phyloP scores from a whole-genome alignment of 106 monocot genomes.

The Platanthera zijinensis region DNA sequence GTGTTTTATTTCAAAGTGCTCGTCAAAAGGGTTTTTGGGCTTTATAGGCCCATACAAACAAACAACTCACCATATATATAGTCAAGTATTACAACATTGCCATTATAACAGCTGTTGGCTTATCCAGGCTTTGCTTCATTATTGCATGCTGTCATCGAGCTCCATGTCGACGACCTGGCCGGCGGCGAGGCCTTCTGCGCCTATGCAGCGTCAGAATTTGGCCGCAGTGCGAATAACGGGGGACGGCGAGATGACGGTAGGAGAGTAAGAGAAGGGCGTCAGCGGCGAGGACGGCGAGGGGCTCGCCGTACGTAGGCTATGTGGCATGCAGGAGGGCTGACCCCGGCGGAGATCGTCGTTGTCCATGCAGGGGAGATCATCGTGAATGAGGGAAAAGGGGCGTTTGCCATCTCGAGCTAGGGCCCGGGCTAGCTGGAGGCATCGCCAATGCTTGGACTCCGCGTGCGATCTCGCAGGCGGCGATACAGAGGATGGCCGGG shows the following conservation, averaged over 20 bases:
- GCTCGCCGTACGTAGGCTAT: slow-evolving; percentile 41
- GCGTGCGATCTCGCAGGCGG: slow-evolving; percentile 46
- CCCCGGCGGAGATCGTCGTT: slow-evolving; percentile 66
- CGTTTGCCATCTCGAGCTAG: slow-evolving; percentile 78
- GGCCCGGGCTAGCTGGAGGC: slow-evolving; percentile 38
- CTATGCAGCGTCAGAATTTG: slow-evolving; percentile 14
- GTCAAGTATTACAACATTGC: no score
- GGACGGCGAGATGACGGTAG: slow-evolving; percentile 28
- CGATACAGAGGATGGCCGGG: slow-evolving; percentile 51
- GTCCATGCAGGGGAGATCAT: slow-evolving; percentile 79
- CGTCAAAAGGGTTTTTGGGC: no score
- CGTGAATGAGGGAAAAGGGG: slow-evolving; percentile 70
- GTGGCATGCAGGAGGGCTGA: slow-evolving; percentile 44
- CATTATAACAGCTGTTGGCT: no score
- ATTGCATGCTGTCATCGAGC: no score
- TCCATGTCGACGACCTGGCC: slow-evolving; percentile 37
- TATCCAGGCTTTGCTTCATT: no score
- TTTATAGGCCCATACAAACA: no score
- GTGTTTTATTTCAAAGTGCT: no score
- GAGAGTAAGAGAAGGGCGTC: slow-evolving; percentile 58
- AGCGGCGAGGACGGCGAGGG: slow-evolving; percentile 59
- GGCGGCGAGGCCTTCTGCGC: slow-evolving; percentile 27
- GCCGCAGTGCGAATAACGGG: slow-evolving; percentile 13
- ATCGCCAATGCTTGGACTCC: slow-evolving; percentile 26
- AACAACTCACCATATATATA: no score